Base-by-base conservation (phyloP, 192 early-diverging fungal species). In the Kappamyces sp. region DNA sequence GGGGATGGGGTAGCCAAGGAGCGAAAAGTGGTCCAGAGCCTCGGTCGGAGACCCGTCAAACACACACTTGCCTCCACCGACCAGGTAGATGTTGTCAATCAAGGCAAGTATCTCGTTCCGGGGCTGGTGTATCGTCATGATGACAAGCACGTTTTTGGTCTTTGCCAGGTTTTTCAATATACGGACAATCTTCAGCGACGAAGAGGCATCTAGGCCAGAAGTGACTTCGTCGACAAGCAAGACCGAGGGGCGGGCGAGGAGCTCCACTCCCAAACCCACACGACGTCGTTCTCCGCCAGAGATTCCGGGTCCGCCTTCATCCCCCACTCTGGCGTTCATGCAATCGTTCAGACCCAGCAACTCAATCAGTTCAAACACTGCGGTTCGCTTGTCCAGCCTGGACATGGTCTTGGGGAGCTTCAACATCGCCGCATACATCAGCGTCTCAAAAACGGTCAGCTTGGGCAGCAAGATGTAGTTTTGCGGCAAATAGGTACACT, bases 81-180 rank as follows among this genome's bases (percentile, higher is more conserved):
- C 66, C 41, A 93, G 70, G 31, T 89, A 81, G 31, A 93, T 79
- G 58, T 80, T 74, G 73, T 93, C 87, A 65, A 93, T 91, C 6
- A 83, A 79, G 34, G 76, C 71, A 72, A 92, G 91, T 51, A 89
- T 86, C 52, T 88, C 82, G 5, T 85, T 85, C 37, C 82, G 84
- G 32, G 92, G 92, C 67, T 93, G 91, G 61, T 95, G 92, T 57
- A 95, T 90, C 1, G 88, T 87, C 66, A 90, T 78, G 40, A 93
- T 68, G 10, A 91, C 23, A 46, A 46, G 13, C 23, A 23, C 23
- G 23, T 23, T 23, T 23, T 23, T 23, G 23, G 23, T 60, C 34
- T 75, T 76, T 6, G 85, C 78, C 44, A 89, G 64, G 31, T 74
- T 75, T 51, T 83, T 80, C 70, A 90, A 73, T 49, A 92, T 84